Percentiles rank a stretch among this genome's conserved stretches.
Conservation (phyloP, 2,329 filamentous ascomycete genomes). For the Botrytis cinerea region DNA sequence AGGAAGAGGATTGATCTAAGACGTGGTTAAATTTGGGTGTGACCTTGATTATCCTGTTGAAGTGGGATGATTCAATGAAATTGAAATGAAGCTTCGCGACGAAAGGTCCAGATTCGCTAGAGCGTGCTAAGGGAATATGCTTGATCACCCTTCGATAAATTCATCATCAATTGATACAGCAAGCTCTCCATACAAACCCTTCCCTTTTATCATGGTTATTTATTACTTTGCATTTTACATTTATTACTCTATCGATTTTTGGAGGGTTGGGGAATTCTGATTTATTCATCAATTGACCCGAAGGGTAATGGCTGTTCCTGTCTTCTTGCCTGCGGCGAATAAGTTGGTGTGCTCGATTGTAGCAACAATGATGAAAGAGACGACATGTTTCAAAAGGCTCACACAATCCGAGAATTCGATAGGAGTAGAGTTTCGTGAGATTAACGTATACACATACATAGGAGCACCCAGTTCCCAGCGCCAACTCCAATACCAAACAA, state of each 20-base stretch:
- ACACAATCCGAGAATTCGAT: neutral
- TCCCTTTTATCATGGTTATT: neutral
- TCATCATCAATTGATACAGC: neutral
- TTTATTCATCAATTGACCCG: neutral
- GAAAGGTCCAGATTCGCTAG: slow-evolving; percentile 14
- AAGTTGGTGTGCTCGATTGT: too few species aligned
- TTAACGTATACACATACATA: slow-evolving; percentile 13
- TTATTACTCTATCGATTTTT: neutral
- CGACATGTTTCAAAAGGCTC: neutral
- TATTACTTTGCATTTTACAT: neutral
- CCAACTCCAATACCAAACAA: slow-evolving; percentile 19
- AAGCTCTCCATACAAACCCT: neutral
- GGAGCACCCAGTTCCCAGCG: neutral
- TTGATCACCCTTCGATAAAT: neutral
- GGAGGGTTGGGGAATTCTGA: neutral
- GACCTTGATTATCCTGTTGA: neutral
- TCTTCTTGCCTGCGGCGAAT: neutral
- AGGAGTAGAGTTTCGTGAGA: slow-evolving; percentile 16
- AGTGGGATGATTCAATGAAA: slow-evolving; percentile 18
- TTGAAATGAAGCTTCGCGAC: slow-evolving; percentile 1
- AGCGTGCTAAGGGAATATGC: neutral
- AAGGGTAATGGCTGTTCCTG: neutral
- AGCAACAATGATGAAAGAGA: neutral
- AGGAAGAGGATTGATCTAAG: neutral
- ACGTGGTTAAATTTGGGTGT: neutral